These are phyloP conservation scores for Kwoniella dendrophila DNA, from an alignment of 768 basidiomycete species.

Conservation along the genomic window DNA sequence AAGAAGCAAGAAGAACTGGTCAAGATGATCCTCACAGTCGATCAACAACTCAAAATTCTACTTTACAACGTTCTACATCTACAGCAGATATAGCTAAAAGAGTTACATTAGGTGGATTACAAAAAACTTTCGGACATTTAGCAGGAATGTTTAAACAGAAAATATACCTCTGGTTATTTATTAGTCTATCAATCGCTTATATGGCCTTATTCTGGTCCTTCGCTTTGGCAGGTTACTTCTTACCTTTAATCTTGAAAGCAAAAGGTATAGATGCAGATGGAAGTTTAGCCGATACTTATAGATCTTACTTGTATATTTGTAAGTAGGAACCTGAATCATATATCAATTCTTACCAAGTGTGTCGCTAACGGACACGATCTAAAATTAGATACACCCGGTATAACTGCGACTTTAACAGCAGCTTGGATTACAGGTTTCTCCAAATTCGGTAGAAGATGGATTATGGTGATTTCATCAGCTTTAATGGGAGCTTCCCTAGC, in stretches of 20 bases:
- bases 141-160: slow-evolving; percentile 46
- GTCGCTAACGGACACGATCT: not conserved
- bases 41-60: not conserved
- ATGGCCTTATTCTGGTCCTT: slow-evolving; percentile 48
- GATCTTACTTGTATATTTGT: slow-evolving; percentile 47
- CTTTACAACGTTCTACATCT: not conserved
- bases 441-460: slow-evolving; percentile 32
- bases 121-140: slow-evolving; percentile 46
- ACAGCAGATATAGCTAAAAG: slow-evolving; percentile 3
- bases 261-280: slow-evolving; percentile 43
- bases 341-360: not conserved
- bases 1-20: slow-evolving; percentile 15
- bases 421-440: slow-evolving; percentile 40
- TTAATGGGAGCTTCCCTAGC: slow-evolving; percentile 40
- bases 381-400: slow-evolving; percentile 37
- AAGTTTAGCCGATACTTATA: slow-evolving; percentile 48
- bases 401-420: slow-evolving; percentile 36
- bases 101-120: slow-evolving; percentile 16
- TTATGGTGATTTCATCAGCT: slow-evolving; percentile 35
- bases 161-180: slow-evolving; percentile 43
- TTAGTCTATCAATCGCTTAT: slow-evolving; percentile 40
- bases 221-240: slow-evolving; percentile 55
- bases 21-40: not conserved
- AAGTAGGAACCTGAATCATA: slow-evolving; percentile 9
- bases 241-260: slow-evolving; percentile 52